phyloP scores from a whole-genome alignment of 176 grass and related monocot genomes.

The Triticum aestivum region IWGSC_CS_RefSeq_v2.1 NC_057800.1:615604973-615605472 shows the following conservation, averaged over 20 bases:
- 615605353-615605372: constrained; percentile 98
- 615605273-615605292: constrained; percentile 93
- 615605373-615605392: constrained; percentile 91
- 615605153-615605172: not conserved
- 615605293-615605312: constrained; percentile 85
- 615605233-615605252: constrained; percentile 90
- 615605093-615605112: constrained; percentile 20
- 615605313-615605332: constrained; percentile 94
- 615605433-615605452: constrained; percentile 21
- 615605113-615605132: not conserved
- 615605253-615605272: constrained; percentile 80
- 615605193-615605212: not conserved
- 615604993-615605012: constrained; percentile 10
- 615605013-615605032: not conserved
- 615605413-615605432: constrained; percentile 62
- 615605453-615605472: not conserved
- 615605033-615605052: not conserved
- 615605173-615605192: constrained; percentile 18
- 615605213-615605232: constrained; percentile 49
- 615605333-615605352: constrained; percentile 92
- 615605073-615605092: not conserved
- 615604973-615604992: not conserved
- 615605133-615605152: not conserved
- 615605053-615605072: not conserved
- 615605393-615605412: constrained; percentile 77